Evolutionary conservation across 1,284 basidiomycete genomes (phyloP), one percentile per base, ranked within the genome.

Genomic region (Cystobasidium sp.): DNA sequence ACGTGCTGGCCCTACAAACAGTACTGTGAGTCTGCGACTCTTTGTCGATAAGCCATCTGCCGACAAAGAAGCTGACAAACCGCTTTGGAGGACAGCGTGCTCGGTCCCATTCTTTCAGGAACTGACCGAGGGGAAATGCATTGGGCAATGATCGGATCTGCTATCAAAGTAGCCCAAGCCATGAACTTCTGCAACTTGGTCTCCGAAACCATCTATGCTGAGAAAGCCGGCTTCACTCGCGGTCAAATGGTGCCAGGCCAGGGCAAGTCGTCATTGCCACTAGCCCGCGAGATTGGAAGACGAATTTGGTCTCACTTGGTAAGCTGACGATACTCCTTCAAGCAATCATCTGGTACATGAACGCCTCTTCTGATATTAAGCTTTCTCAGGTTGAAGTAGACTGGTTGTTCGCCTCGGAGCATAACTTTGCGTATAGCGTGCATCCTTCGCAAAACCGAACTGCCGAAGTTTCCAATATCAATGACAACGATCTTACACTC

Each of bases 111-210:
- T 3, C 22, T 56, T 14, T 20, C 53, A 3, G 53, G 14, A 20
- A 56, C 53, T 14, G 53, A 56, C 53, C 16, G 53, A 20, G 31
- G 53, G 14, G 53, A 56, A 22, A 56, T 37, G 53, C 53, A 56
- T 24, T 56, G 53, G 53, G n/a, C 53, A 8, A 20, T 56, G 53
- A 20, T 56, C 14, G 53, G 53, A 24, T 56, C 53, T 14, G 53
- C 53, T 37, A 56, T 56, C 53, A 56, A 56, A 24, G 53, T 56
- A 1, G 53, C 20, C 12, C 53, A 56, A 56, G 53, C 53, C 7
- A 20, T 56, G 53, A 56, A 56, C 31, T 37, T 56, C 31, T 56
- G 20, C 53, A 20, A 37, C n/a, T 24, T 56, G 53, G 20, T 56
- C 1, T 37, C 53, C 12, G 53, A 56, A 37, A 14, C n/a, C 2